Evolutionary conservation across 2,329 filamentous ascomycete species (phyloP), one percentile per base, ranked within the genome.

Genomic region (Teratosphaeria viscida): DNA sequence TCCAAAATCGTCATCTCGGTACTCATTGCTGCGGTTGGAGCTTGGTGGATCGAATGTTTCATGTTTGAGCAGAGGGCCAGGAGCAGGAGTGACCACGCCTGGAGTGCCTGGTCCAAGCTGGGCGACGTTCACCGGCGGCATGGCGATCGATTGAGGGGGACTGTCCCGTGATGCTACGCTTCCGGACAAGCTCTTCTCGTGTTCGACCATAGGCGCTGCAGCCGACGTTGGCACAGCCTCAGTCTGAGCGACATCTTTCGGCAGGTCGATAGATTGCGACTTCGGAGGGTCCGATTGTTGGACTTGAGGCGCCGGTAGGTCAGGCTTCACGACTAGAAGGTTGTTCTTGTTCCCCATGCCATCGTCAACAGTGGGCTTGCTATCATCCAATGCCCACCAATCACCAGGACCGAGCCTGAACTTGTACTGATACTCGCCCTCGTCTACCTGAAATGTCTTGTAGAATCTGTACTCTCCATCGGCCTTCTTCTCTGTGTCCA

Each of bases 371-470:
- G 78, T 84, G 14, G 83, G 81, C 58, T 79, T 77, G 53, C 76
- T 77, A 60, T 89, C 84, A 65, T 90, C 83, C 54, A 89, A 72
- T 27, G 85, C 77, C 87, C 87, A 89, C 83, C 85, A 88, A 63
- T 88, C 81, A 55, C 82, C 83, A 23, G 78, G 71, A 10, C 86
- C 87, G 39, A 88, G 76, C 34, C 86, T 81, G 65, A 91, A 87
- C 73, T 90, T 91, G 79, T 90, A 92, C 67, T 88, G 84, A 64
- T 89, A 83, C 60, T 83, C 80, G 54, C 82, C 79, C 26, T 81
- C 81, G 26, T 81, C 76, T 19, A 82, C 76, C 39, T 78, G 70
- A 53, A 89, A 77, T 0, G 78, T 73, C 60, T 83, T 83, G 52
- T 73, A 77, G 69, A 88, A 91, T 12, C 79, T 69, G 60, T 83